phyloP scores from a whole-genome alignment of 345 rosid species.

The Psidium guajava region DNA sequence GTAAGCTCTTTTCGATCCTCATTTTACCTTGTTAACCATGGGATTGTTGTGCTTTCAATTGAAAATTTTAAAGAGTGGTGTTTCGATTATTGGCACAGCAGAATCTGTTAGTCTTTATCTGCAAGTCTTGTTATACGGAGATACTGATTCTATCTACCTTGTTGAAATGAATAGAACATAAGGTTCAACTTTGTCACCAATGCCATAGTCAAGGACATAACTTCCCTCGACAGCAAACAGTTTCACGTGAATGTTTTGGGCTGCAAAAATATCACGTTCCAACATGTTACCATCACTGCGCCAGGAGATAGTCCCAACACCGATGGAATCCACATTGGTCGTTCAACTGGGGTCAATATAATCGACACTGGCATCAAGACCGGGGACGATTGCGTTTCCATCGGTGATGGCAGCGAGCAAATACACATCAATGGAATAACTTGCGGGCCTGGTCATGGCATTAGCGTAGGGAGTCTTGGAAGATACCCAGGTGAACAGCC shows the following conservation, averaged over 20 bases:
- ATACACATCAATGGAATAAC: slow-evolving; percentile 11
- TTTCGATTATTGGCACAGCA: neutral
- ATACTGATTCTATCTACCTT: neutral
- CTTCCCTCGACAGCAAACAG: slow-evolving; percentile 31
- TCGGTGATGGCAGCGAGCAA: slow-evolving; percentile 35
- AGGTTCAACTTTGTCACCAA: slow-evolving; percentile 30
- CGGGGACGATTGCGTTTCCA: slow-evolving; percentile 56
- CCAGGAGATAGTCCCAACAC: slow-evolving; percentile 45
- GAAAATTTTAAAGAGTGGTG: neutral
- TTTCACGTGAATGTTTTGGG: slow-evolving; percentile 43
- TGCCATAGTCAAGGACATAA: slow-evolving; percentile 13
- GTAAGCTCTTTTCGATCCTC: slow-evolving; percentile 15
- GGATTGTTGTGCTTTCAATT: neutral
- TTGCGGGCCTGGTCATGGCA: slow-evolving; percentile 73
- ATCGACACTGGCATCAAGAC: slow-evolving; percentile 24
- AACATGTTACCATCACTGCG: slow-evolving; percentile 16
- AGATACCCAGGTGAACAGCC: slow-evolving; percentile 18
- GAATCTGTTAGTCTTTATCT: neutral
- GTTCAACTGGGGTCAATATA: slow-evolving; percentile 19
- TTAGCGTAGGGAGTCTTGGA: slow-evolving; percentile 59
- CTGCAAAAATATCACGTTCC: slow-evolving; percentile 25
- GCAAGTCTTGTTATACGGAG: neutral
- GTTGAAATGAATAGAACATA: slow-evolving; percentile 19
- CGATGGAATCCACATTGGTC: slow-evolving; percentile 60
- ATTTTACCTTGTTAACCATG: neutral